Base-by-base conservation (phyloP, 148 eudicot genomes). In the Hydrangea macrophylla region DNA sequence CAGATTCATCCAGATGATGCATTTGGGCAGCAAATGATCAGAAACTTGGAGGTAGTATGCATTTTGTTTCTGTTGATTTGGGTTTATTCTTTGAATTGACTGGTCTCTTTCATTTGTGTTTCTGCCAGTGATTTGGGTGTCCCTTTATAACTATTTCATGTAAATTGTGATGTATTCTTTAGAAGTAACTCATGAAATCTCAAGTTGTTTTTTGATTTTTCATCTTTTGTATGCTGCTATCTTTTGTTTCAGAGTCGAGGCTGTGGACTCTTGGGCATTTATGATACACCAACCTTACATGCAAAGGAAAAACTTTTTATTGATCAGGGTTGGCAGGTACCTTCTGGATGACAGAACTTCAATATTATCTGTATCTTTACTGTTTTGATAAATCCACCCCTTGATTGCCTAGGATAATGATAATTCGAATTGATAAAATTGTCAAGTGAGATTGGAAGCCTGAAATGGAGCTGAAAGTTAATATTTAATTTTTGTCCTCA, bases 271-370 rank as follows among this genome's bases (percentile, higher is more conserved):
- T 82, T 94, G 77, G 86, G 99, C 56, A 87, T 94, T 51, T 71
- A 89, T 82, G 97, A 78, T 77, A 94, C 99, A 64, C 99, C 99
- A 70, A 91, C 99, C 50, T 75, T 94, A 81, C 80, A 73, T 62
- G 97, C 96, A 18, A 94, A 91, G 81, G 96, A 91, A 82, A 87
- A 75, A 55, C 88, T 91, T 69, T 94, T 91, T 76, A 83, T 87
- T 42, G 91, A 91, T 74, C 96, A 91, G 60, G 99, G 99, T 75
- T 91, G 99, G 99, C 93, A 94, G 97, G 99, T 94, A 88, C 75
- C 40, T 10, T 58, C 57, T 61, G 40, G 25, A 62, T 30, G 37
- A 22, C 26, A 23, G 39, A 58, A 33, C 53, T 58, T 22, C 18
- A 5, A 0, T 45, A 2, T 37, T 54, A 35, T 30, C 32, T 55